phyloP scores from a whole-genome alignment of 148 eudicot genomes.

The Spergularia bocconei region DNA sequence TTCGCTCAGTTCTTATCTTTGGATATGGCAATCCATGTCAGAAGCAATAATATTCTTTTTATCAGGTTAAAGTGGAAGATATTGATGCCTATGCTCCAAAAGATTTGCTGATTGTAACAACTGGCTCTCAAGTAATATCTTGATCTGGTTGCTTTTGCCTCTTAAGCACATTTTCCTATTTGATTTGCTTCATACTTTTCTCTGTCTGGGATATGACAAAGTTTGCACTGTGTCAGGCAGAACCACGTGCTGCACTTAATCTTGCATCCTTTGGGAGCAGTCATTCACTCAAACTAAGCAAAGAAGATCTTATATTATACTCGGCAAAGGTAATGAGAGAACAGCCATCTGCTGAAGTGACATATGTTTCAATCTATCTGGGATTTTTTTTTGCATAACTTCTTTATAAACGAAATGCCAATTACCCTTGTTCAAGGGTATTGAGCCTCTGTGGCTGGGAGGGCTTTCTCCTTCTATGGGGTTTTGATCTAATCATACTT shows the following conservation, averaged over 20 bases:
- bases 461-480: not conserved
- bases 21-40: not conserved
- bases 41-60: not conserved
- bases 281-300: conserved; percentile 89
- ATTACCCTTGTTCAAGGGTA: not conserved
- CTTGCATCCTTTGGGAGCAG: conserved; percentile 95
- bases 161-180: not conserved
- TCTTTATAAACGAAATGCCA: not conserved
- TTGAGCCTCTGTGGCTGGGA: not conserved
- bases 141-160: not conserved
- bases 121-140: conserved; percentile 87
- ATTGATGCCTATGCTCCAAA: conserved; percentile 96
- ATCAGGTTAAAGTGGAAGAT: conserved; percentile 89
- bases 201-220: conserved; percentile 30
- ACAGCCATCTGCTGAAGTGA: not conserved
- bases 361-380: not conserved
- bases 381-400: not conserved
- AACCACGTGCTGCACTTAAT: conserved; percentile 98
- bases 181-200: not conserved
- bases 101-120: conserved; percentile 89
- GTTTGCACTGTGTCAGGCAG: conserved; percentile 80
- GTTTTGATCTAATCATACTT: not conserved
- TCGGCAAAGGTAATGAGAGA: conserved; percentile 79
- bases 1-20: not conserved
- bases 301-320: conserved; percentile 86